Base-by-base conservation (phyloP, 306 rosid species). In the Psophocarpus tetragonolobus region DNA sequence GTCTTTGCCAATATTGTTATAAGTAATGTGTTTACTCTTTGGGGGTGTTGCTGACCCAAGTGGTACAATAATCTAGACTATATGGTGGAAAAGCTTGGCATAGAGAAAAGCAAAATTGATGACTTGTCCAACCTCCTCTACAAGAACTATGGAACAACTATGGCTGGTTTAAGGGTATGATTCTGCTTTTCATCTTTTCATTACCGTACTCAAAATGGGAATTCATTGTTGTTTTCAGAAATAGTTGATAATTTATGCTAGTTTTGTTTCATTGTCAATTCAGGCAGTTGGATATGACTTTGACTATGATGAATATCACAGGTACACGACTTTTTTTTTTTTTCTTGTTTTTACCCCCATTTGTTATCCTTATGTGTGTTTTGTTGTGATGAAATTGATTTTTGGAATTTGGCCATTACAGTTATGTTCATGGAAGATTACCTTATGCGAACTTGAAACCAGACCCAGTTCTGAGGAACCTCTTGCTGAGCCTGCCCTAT, bases 161-260 rank as follows among this genome's bases (percentile, higher is more conserved):
- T 92, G 97, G 96, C 99, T 82, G 97, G 99, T 63, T 89, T 95
- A 29, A 89, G 96, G 97, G 98, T 95, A 92, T 50, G 73, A 21
- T 60, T 77, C 4, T 3, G 3, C n/a, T 27, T 51, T 47, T n/a
- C 30, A 0, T n/a, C 4, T 10, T 39, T 60, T 50, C 20, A 20
- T 67, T 26, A 2, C 17, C 54, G 62, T 51, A 20, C 4, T 81
- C 41, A 80, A 75, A 51, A 18, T 21, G 27, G 74, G 38, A 53
- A 50, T 8, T 78, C 13, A 8, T 8, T 71, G 65, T 41, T 67
- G 6, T 47, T 36, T 39, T 63, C 21, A 66, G 14, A 67, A 30
- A 14, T 58, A 36, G n/a, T 35, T 36, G 2, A 13, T 64, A 15
- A 68, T 17, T 18, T 74, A 38, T 44, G 4, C 4, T 51, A 53